A percentile compares a stretch with the other conserved stretches of the same genome.
Evolutionary conservation across 495 filamentous ascomycete species (phyloP).

Genomic region (Margaritispora aquatica): DNA sequence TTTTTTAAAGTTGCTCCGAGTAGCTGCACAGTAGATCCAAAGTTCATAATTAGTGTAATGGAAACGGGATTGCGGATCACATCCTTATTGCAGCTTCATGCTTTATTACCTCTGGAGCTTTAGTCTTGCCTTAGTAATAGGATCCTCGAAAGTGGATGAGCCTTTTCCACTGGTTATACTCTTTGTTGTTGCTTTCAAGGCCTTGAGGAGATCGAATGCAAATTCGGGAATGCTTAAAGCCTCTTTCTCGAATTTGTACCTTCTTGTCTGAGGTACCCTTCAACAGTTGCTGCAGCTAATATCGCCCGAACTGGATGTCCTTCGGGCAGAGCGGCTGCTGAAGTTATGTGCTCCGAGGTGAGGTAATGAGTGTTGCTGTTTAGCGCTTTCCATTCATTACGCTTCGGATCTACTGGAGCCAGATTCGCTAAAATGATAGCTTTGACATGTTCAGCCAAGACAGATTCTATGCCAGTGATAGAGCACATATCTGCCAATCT

Average conservation of each 20-base stretch:
- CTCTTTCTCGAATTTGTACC: slow-evolving; percentile 12
- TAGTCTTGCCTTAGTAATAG: slow-evolving; percentile 9
- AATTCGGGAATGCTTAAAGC: slow-evolving; percentile 19
- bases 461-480: slow-evolving; percentile 20
- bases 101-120: neutral
- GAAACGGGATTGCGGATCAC: no score
- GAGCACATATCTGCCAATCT: slow-evolving; percentile 27
- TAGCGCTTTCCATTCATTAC: neutral
- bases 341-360: slow-evolving; percentile 21
- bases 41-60: no score
- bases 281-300: slow-evolving; percentile 22
- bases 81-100: no score
- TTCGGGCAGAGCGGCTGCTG: slow-evolving; percentile 17
- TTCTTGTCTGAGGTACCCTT: slow-evolving; percentile 16
- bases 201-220: slow-evolving; percentile 25
- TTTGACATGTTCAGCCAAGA: slow-evolving; percentile 22
- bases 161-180: neutral
- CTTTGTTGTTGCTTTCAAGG: slow-evolving; percentile 11
- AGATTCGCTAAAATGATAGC: slow-evolving; percentile 15
- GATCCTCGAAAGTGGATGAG: slow-evolving; percentile 10
- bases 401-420: slow-evolving; percentile 7
- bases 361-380: slow-evolving; percentile 22
- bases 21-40: no score
- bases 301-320: slow-evolving; percentile 22
- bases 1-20: no score